These are phyloP conservation scores for Astrephomene gubernaculifera DNA, from an alignment of 139 green algal genomes.

Conservation along the genomic window DNA sequence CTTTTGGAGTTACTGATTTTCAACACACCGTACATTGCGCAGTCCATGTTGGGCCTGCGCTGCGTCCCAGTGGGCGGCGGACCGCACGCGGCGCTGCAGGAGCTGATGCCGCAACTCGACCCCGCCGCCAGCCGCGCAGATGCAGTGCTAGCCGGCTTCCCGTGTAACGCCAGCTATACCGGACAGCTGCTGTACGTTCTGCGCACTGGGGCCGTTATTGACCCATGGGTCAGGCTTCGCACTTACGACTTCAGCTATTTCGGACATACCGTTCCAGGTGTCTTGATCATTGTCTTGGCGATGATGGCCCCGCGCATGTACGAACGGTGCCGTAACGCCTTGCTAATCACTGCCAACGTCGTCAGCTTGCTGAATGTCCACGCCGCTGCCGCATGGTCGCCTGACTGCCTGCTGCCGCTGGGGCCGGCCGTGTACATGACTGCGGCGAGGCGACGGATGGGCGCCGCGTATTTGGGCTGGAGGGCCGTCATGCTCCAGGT, in stretches of 20 bases:
- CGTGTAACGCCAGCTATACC: not conserved
- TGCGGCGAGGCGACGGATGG: not conserved
- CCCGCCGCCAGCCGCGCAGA: not conserved
- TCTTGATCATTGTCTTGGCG: not conserved
- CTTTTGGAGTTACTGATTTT: not conserved
- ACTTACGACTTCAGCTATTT: not conserved
- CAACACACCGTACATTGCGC: not conserved
- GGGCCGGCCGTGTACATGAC: not conserved
- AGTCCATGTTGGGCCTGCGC: not conserved
- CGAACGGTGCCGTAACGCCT: not conserved
- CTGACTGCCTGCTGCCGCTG: not conserved
- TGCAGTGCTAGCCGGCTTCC: not conserved
- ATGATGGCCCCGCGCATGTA: not conserved
- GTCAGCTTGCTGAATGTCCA: not conserved
- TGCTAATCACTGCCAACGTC: not conserved
- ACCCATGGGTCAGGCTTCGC: not conserved
- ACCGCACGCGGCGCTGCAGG: not conserved
- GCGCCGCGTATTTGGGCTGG: not conserved
- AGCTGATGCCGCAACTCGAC: not conserved
- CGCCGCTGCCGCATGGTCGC: not conserved
- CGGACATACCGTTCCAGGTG: not conserved
- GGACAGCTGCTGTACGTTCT: not conserved
- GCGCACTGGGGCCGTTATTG: not conserved
- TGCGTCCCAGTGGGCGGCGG: not conserved
- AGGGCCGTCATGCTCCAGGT: slow-evolving; percentile 2